phyloP scores from a whole-genome alignment of 2,329 filamentous ascomycete species.

The Penicillium sp. region DNA sequence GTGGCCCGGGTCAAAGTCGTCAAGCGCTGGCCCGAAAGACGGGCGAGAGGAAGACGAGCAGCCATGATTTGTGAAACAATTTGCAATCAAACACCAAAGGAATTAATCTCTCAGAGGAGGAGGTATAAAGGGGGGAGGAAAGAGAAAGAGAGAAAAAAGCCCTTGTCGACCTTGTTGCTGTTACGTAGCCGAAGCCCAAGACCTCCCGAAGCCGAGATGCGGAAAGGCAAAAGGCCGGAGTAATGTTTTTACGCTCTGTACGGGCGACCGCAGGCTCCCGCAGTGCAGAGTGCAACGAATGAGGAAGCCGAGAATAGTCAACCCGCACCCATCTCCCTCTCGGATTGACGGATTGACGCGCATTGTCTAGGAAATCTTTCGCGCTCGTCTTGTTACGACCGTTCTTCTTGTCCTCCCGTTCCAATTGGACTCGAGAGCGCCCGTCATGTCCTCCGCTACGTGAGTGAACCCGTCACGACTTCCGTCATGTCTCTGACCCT shows the following conservation, averaged over 20 bases:
- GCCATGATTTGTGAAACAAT: conserved; percentile 32
- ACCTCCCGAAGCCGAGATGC: conserved; percentile 22
- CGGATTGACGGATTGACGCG: conserved; percentile 3
- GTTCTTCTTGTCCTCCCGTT: neutral
- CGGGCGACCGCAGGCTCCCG: conserved; percentile 19
- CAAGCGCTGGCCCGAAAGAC: conserved; percentile 34
- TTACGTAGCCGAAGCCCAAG: conserved; percentile 25
- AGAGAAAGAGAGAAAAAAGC: conserved; percentile 8
- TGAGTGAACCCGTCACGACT: conserved; percentile 26
- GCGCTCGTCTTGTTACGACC: neutral
- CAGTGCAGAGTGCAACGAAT: conserved; percentile 26
- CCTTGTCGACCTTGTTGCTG: conserved; percentile 16
- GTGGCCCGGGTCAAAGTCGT: conserved; percentile 29
- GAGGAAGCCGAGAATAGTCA: conserved; percentile 26
- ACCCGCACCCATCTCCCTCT: conserved; percentile 12
- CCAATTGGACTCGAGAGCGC: conserved; percentile 2
- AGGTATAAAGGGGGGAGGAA: neutral
- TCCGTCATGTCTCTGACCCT: conserved; percentile 10
- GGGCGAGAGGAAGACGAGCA: conserved; percentile 39
- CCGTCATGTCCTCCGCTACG: conserved; percentile 41
- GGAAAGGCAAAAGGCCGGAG: conserved; percentile 28
- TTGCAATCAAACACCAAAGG: conserved; percentile 1
- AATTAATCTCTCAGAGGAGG: neutral
- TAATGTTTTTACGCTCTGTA: conserved; percentile 35
- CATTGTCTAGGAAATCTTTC: conserved; percentile 5